Evolutionary conservation across 2,329 filamentous ascomycete genomes (phyloP), one percentile per base, ranked within the genome.

Genomic region (Aspergillus thermomutatus): DNA sequence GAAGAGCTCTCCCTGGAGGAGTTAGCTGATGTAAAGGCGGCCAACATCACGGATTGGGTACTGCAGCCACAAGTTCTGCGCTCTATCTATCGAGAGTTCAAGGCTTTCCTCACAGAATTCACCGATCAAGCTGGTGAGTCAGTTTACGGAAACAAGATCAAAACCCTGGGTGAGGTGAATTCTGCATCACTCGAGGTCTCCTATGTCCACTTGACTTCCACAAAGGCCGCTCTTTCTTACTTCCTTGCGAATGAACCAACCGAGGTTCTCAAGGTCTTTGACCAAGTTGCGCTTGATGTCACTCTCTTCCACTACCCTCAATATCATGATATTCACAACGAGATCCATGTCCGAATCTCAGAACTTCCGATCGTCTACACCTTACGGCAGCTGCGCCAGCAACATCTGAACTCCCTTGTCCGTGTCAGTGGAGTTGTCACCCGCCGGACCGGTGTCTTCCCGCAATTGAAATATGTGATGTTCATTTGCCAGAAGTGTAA

Each of bases 381-480:
- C 2, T 85, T 99, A 50, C 91, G 94, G 50, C 92, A 99, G 73
- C 83, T 99, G 47, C 91, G 94, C 59, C 94, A 99, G 76, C 91
- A 89, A 3, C 95, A 99, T 70, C 83, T 99, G 58, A 99, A 99
- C 81, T 96, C 92, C 68, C 82, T 99, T 46, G 90, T 99, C 41
- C 88, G 93, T 53, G 94, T 99, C 54, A 92, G 89, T 66, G 94
- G 94, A 64, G 94, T 99, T 4, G 94, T 99, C 27, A 99, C 94
- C 34, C 87, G 94, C 61, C 86, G 94, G 64, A 95, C 88, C 26
- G 94, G 94, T 55, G 95, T 99, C 49, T 99, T 99, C 73, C 94
- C 94, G 3, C 94, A 99, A 77, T 81, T 99, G 59, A 97, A 97
- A 75, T 97, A 97, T 74, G 91, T 99, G 78, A 96, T 97, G 77